Base-by-base conservation (phyloP, 352 stramenopile genomes). In the Phytophthora cryptogea region DNA sequence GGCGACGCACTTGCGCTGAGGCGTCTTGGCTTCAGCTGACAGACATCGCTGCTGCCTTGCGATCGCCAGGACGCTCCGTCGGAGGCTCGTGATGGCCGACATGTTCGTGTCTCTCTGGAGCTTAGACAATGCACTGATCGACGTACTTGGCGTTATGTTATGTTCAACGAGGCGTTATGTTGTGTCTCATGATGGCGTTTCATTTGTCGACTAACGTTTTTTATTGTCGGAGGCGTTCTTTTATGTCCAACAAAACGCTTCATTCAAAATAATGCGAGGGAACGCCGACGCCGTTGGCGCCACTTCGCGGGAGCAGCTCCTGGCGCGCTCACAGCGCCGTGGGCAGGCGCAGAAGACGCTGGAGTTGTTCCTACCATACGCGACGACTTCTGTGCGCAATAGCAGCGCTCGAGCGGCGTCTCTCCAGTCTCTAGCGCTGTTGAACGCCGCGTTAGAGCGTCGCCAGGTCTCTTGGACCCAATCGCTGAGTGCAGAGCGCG, bases 1-100 rank as follows among this genome's bases (percentile, higher is more conserved):
- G 10, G 78, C 74, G 11, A 86, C 54, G 50, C 84, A 93, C 54
- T 85, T 80, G 47, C 83, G 80, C 59, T 50, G 51, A 23, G 20
- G 20, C 14, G 26, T 53, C 1, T 8, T 54, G 23, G 6, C 33
- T 39, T 9, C 9, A 43, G 9, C 49, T 5, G 30, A 39, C 33
- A 50, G 8, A 7, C 32, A 54, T 26, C 30, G 55, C 33, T 64
- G 43, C 9, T 52, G 33, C 27, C 44, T 57, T 1, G 36, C 28
- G 27, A 60, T 41, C 5, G 30, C 30, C 14, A 59, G 35, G 8
- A 49, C 37, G 41, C 59, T 31, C 27, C 54, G 59, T 42, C 64
- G 42, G 17, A 58, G 2, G 20, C 44, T 62, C 49, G 67, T 73
- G 11, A 2, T n/a, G 20, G 14, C 17, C 46, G 16, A 23, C 20